These are phyloP conservation scores for Mycena pura DNA, from an alignment of 768 basidiomycete species.

Conservation along the genomic window DNA sequence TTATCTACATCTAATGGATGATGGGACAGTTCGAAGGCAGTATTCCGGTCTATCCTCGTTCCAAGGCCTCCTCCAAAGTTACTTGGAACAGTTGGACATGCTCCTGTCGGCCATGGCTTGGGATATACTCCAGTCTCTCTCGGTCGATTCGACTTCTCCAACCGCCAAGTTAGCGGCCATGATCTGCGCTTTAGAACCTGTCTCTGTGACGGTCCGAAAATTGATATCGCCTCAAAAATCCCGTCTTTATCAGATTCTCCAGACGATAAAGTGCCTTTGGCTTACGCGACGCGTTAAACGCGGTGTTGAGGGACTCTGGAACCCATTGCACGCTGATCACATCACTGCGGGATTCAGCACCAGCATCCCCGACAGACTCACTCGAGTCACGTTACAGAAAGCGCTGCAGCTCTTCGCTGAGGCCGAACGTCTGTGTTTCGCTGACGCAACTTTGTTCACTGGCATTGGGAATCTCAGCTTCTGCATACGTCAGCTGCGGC, in stretches of 20 bases:
- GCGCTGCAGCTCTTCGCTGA: too few relatives aligned
- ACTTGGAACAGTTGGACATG: constrained; percentile 3
- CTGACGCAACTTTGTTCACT: not conserved
- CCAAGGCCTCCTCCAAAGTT: constrained; percentile 7
- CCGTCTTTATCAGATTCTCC: not conserved
- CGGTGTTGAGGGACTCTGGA: not conserved
- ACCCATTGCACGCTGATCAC: constrained; percentile 1
- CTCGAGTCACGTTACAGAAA: too few relatives aligned
- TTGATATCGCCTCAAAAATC: constrained; percentile 3
- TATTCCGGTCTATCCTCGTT: not conserved
- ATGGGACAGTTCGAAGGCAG: not conserved
- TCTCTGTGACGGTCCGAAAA: not conserved
- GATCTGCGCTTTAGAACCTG: not conserved
- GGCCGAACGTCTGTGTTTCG: too few relatives aligned
- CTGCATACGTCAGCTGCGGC: constrained; percentile 5
- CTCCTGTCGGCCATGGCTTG: not conserved
- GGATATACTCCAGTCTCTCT: not conserved
- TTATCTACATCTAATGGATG: constrained; percentile 2
- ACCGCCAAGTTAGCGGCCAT: not conserved
- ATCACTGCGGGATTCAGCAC: too few relatives aligned
- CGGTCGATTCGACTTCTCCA: not conserved
- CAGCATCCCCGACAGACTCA: too few relatives aligned
- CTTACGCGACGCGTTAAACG: not conserved
- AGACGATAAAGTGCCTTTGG: constrained; percentile 1
- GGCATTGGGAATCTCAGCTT: constrained; percentile 11